A percentile compares a stretch with the other conserved stretches of the same genome.
phyloP scores from a whole-genome alignment of 2,329 filamentous ascomycete genomes.

The Trichophyton simii region DNA sequence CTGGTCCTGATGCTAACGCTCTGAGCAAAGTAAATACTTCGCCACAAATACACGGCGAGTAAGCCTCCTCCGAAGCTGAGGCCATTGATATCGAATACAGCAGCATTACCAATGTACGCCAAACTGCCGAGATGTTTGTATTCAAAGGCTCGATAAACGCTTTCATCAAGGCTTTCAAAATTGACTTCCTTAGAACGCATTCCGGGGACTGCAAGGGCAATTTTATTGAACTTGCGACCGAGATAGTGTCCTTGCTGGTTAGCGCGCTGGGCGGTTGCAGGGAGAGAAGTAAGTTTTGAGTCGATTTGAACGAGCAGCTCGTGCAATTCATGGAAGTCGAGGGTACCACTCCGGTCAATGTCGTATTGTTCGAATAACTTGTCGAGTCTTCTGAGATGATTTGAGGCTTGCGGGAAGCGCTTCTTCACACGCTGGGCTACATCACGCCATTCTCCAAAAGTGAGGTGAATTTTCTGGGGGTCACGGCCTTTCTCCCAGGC shows the following conservation, averaged over 20 bases:
- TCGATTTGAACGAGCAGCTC: slow-evolving; percentile 89
- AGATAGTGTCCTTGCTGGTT: slow-evolving; percentile 94
- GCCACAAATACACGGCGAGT: slow-evolving; percentile 90
- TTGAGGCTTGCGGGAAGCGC: slow-evolving; percentile 79
- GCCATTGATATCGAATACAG: slow-evolving; percentile 81
- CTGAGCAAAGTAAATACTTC: slow-evolving; percentile 93
- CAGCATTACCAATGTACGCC: slow-evolving; percentile 92
- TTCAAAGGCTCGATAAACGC: slow-evolving; percentile 86
- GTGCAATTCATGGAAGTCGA: slow-evolving; percentile 84
- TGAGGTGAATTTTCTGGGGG: slow-evolving; percentile 73
- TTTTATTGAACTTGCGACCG: slow-evolving; percentile 83
- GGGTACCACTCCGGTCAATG: slow-evolving; percentile 79
- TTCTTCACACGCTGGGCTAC: slow-evolving; percentile 74
- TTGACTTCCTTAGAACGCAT: slow-evolving; percentile 66
- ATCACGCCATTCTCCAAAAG: slow-evolving; percentile 75
- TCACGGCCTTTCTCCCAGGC: slow-evolving; percentile 88
- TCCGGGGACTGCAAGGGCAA: slow-evolving; percentile 64
- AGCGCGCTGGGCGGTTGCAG: slow-evolving; percentile 88
- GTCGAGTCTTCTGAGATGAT: slow-evolving; percentile 79
- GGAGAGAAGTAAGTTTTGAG: slow-evolving; percentile 81
- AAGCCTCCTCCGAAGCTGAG: slow-evolving; percentile 70
- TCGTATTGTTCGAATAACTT: slow-evolving; percentile 87
- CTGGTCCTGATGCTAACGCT: slow-evolving; percentile 87
- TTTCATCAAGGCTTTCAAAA: slow-evolving; percentile 82
- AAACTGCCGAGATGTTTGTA: slow-evolving; percentile 85